These are phyloP conservation scores for Fusarium palustre DNA, from an alignment of 2,329 filamentous ascomycete species.

Conservation along the genomic window DNA sequence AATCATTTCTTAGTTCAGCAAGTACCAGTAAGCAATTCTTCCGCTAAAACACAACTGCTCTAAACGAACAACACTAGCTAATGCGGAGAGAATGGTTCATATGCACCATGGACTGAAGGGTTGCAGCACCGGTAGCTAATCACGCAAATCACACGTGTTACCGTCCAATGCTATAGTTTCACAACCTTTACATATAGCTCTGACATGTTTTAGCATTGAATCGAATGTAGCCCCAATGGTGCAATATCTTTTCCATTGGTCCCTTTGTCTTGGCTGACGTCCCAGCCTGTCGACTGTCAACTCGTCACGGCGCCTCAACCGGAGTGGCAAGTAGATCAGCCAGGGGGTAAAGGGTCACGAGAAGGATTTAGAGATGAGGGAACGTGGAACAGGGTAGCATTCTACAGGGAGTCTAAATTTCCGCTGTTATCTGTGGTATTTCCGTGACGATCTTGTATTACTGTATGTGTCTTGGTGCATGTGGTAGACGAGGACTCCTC, in stretches of 20 bases:
- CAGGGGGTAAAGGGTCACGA: not conserved
- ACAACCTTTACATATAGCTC: not conserved
- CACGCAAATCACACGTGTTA: not conserved
- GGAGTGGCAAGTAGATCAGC: not conserved
- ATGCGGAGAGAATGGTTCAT: not conserved
- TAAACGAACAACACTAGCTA: not conserved
- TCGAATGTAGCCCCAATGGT: not conserved
- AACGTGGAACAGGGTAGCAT: not conserved
- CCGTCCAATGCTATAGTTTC: not conserved
- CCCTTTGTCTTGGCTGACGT: not conserved
- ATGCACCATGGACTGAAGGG: not conserved
- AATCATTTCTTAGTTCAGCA: not conserved
- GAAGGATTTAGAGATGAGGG: not conserved
- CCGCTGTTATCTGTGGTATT: not conserved
- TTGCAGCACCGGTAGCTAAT: not conserved
- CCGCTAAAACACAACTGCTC: not conserved
- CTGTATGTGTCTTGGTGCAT: no score
- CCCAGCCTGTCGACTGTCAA: not conserved
- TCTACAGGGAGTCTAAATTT: not conserved
- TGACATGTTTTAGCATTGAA: constrained; percentile 8
- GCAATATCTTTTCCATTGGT: not conserved
- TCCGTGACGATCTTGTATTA: not conserved
- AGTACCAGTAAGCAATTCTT: not conserved
- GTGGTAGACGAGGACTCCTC: not conserved
- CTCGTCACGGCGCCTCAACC: not conserved